Base-by-base conservation (phyloP, 2,329 filamentous ascomycete genomes). In the Colletotrichum sp. region DNA sequence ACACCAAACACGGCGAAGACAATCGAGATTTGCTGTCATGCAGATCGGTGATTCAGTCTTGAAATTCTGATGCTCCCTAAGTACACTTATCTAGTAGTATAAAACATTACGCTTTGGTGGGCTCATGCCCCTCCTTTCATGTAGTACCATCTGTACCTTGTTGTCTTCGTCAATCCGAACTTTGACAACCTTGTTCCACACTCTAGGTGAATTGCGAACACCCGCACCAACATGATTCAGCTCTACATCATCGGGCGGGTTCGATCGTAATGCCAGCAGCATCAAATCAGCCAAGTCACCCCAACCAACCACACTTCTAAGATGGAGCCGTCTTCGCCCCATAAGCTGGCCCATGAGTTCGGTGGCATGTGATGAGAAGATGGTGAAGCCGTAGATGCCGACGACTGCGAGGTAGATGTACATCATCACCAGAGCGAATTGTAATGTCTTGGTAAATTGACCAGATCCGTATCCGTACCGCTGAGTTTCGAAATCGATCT, bases 381-480 rank as follows among this genome's bases (percentile, higher is more conserved):
- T 43, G 13, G 63, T 52, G 7, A 52, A 30, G 18, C 63, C 63
- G 36, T 52, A 66, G 26, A 52, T 21, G 2, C 36, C 15, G 8
- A 75, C 38, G 3, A 24, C 67, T 6, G 21, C 70, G 32, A 75
- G 55, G 16, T 75, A 75, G 15, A 73, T 68, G n/a, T 13, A 32
- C 73, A 64, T 73, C 38, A 68, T 67, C 0, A 34, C 38, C 9
- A 52, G 18, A 6, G 73, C 73, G 12, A 52, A 75, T 0, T 21
- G 10, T 3, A 58, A 3, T 1, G 73, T 75, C 26, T 30, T 34
- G 24, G 26, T 61, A n/a, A 21, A 8, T 16, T 73, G 69, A 2
- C 69, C 69, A 18, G 73, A 57, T 15, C 73, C 73, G 21, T 73
- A 73, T 6, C 73, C 73, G 38, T 73, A 38, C 0, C 64, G 63